A percentile compares a stretch with the other conserved stretches of the same genome.
Conservation (phyloP, 257 asterid genomes). For the Salvia hispanica region DNA sequence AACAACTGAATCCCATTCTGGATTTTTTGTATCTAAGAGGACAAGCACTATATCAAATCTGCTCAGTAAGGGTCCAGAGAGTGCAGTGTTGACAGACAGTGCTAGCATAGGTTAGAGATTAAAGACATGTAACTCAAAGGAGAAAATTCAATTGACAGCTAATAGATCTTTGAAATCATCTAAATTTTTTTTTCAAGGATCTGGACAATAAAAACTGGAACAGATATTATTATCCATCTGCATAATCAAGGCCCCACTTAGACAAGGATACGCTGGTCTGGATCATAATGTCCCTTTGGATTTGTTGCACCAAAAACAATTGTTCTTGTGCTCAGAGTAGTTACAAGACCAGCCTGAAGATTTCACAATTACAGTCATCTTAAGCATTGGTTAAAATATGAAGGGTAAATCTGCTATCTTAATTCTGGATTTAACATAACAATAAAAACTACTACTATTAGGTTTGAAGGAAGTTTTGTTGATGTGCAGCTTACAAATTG, state of each 20-base stretch:
- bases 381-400: constrained; percentile 11
- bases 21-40: constrained; percentile 91
- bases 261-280: constrained; percentile 81
- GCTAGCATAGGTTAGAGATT: constrained; percentile 63
- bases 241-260: constrained; percentile 16
- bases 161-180: constrained; percentile 8
- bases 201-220: neutral
- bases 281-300: constrained; percentile 97
- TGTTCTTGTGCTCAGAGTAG: constrained; percentile 93
- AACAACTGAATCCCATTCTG: constrained; percentile 97
- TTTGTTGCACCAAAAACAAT: constrained; percentile 96
- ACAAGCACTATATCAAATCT: constrained; percentile 96
- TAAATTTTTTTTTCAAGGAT: constrained; percentile 4
- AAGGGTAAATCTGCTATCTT: neutral
- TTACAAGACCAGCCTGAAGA: constrained; percentile 96
- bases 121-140: constrained; percentile 15
- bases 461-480: neutral
- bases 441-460: neutral
- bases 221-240: neutral
- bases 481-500: constrained; percentile 7
- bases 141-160: constrained; percentile 12
- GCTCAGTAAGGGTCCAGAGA: constrained; percentile 95
- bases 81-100: constrained; percentile 91
- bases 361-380: constrained; percentile 1
- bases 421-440: neutral